Evolutionary conservation across 768 basidiomycete species (phyloP).

Genomic region (Brasilioporus rufonigricans): DNA sequence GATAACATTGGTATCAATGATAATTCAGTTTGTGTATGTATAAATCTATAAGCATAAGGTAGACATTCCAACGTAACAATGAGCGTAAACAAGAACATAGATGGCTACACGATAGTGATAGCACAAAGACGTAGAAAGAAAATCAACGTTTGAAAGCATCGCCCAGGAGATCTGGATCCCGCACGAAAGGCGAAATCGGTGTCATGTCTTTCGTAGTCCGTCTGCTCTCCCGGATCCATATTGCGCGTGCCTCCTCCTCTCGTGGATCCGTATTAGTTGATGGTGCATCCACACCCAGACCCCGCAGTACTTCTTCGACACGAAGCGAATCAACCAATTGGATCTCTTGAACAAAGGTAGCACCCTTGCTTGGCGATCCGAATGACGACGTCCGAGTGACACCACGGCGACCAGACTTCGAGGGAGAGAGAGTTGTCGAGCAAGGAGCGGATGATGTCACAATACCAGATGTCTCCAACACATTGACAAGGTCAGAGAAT

Average conservation of each 20-base stretch:
- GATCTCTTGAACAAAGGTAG: conserved; percentile 41
- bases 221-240: conserved; percentile 41
- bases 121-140: not conserved
- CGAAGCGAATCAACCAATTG: conserved; percentile 61
- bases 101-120: conserved; percentile 5
- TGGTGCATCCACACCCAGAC: conserved; percentile 44
- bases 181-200: conserved; percentile 12
- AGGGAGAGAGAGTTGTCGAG: conserved; percentile 35
- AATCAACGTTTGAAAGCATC: conserved; percentile 37
- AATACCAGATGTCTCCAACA: conserved; percentile 74
- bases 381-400: conserved; percentile 63
- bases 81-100: conserved; percentile 9
- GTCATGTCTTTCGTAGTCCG: conserved; percentile 38
- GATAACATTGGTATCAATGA: conserved; percentile 12
- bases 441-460: conserved; percentile 39
- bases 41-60: conserved; percentile 28
- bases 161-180: conserved; percentile 21
- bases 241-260: conserved; percentile 43
- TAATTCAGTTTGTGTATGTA: no score
- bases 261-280: conserved; percentile 32
- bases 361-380: conserved; percentile 30
- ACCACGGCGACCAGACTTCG: conserved; percentile 48
- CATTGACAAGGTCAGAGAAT: conserved; percentile 66
- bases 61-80: conserved; percentile 9
- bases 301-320: conserved; percentile 67